Conservation (phyloP, 2,329 filamentous ascomycete species). For the Polytolypa hystricis region DNA sequence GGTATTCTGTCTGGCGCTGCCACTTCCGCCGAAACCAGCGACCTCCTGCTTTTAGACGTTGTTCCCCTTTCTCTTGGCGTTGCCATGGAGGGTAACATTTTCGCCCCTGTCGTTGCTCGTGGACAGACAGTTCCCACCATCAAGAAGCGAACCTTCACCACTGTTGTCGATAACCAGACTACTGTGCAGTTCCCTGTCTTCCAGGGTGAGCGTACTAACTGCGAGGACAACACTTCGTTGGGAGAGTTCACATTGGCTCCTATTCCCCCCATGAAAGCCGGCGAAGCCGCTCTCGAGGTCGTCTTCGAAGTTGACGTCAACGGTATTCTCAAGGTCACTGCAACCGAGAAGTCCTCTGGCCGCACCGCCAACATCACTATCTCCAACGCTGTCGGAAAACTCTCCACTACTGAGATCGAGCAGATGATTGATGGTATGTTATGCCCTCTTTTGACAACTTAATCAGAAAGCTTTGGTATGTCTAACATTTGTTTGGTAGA, state of each 20-base stretch:
- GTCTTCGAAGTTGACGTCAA: constrained; percentile 99
- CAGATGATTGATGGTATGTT: constrained; percentile 78
- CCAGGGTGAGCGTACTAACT: constrained; percentile 97
- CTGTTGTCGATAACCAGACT: constrained; percentile 53
- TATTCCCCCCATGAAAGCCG: constrained; percentile 75
- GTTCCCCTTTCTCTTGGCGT: constrained; percentile 95
- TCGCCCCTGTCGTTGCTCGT: constrained; percentile 80
- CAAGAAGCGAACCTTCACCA: constrained; percentile 85
- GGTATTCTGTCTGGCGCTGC: constrained; percentile 98
- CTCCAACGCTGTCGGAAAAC: constrained; percentile 98
- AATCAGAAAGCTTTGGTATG: background rate
- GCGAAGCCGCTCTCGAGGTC: constrained; percentile 91
- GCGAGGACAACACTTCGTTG: constrained; percentile 93
- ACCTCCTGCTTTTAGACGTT: constrained; percentile 92
- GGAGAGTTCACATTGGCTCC: constrained; percentile 95
- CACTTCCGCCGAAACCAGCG: constrained; percentile 83
- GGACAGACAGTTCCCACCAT: constrained; percentile 66
- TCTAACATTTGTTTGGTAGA: constrained; percentile 47
- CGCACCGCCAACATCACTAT: constrained; percentile 99
- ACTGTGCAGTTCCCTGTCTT: constrained; percentile 85
- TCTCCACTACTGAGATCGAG: constrained; percentile 88
- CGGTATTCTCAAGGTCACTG: constrained; percentile 98
- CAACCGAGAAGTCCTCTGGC: constrained; percentile 96
- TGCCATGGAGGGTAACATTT: constrained; percentile 99
- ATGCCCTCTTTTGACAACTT: background rate